Percentiles rank a stretch among this genome's conserved stretches.
phyloP scores from a whole-genome alignment of 1,284 basidiomycete species.

The Megacollybia platyphylla region DNA sequence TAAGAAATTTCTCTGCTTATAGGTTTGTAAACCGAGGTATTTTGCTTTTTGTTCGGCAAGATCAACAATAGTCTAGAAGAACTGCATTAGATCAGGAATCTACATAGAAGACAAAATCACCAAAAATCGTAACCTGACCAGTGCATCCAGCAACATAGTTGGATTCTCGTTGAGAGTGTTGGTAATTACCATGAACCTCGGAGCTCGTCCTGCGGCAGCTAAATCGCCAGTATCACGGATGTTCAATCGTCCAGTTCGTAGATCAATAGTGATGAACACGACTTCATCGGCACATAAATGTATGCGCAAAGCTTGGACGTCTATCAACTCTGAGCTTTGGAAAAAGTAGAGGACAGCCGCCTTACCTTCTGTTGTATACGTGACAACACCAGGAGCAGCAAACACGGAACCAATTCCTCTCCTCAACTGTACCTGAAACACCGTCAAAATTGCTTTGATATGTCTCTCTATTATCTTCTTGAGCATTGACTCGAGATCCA shows the following conservation, averaged over 20 bases:
- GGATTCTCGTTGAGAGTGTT: constrained; percentile 58
- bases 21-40: constrained; percentile 61
- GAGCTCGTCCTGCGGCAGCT: constrained; percentile 54
- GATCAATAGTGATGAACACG: constrained; percentile 58
- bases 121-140: constrained; percentile 40
- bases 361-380: constrained; percentile 39
- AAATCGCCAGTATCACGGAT: constrained; percentile 67
- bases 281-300: constrained; percentile 63
- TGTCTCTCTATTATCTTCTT: constrained; percentile 47
- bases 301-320: constrained; percentile 42
- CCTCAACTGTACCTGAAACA: constrained; percentile 37
- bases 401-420: constrained; percentile 34
- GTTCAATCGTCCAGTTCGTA: constrained; percentile 57
- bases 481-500: constrained; percentile 61
- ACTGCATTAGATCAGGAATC: background rate
- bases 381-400: constrained; percentile 42
- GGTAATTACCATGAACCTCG: constrained; percentile 40
- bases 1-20: constrained; percentile 54
- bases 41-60: constrained; percentile 64
- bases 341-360: constrained; percentile 1
- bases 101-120: constrained; percentile 19
- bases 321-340: constrained; percentile 6
- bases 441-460: constrained; percentile 40
- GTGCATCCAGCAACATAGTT: constrained; percentile 30
- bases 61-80: constrained; percentile 54